A percentile compares a stretch with the other conserved stretches of the same genome.
These are phyloP conservation scores for Phytophthora chlamydospora DNA, from an alignment of 352 stramenopile genomes.

Conservation along the genomic window DNA sequence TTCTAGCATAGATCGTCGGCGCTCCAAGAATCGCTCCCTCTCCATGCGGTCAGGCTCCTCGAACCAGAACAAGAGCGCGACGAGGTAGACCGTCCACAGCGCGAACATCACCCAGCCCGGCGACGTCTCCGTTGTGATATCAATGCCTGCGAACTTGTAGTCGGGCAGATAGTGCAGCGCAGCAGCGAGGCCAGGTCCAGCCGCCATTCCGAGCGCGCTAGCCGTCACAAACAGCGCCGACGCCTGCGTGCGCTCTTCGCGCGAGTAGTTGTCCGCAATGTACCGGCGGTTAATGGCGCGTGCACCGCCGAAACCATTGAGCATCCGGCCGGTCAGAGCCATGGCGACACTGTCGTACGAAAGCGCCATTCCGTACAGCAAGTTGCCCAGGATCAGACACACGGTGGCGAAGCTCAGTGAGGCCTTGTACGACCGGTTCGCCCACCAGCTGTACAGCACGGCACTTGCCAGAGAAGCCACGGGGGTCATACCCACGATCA, in stretches of 20 bases:
- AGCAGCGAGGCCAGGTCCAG: slow-evolving; percentile 83
- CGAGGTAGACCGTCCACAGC: slow-evolving; percentile 70
- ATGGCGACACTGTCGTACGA: slow-evolving; percentile 85
- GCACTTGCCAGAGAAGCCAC: slow-evolving; percentile 94
- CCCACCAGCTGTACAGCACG: slow-evolving; percentile 95
- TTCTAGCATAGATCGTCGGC: slow-evolving; percentile 55
- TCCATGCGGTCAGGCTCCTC: slow-evolving; percentile 67
- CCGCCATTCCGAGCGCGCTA: slow-evolving; percentile 92
- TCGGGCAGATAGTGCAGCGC: slow-evolving; percentile 76
- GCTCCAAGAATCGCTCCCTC: slow-evolving; percentile 52
- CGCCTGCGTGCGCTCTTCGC: slow-evolving; percentile 90
- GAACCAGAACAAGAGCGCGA: slow-evolving; percentile 64
- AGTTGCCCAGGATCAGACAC: slow-evolving; percentile 87
- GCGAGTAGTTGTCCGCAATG: slow-evolving; percentile 88
- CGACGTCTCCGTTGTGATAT: slow-evolving; percentile 88
- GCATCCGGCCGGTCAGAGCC: slow-evolving; percentile 89
- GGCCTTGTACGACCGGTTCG: slow-evolving; percentile 89
- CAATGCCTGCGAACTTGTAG: slow-evolving; percentile 60
- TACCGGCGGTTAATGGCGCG: slow-evolving; percentile 93
- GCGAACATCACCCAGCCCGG: slow-evolving; percentile 92
- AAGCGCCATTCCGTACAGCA: slow-evolving; percentile 87
- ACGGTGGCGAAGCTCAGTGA: slow-evolving; percentile 86
- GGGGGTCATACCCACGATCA: slow-evolving; percentile 97
- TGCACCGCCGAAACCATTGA: slow-evolving; percentile 93
- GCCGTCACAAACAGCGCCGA: slow-evolving; percentile 93